Base-by-base conservation (phyloP, 129 eudicot genomes). In the Chrysanthemum lavandulifolium region DNA sequence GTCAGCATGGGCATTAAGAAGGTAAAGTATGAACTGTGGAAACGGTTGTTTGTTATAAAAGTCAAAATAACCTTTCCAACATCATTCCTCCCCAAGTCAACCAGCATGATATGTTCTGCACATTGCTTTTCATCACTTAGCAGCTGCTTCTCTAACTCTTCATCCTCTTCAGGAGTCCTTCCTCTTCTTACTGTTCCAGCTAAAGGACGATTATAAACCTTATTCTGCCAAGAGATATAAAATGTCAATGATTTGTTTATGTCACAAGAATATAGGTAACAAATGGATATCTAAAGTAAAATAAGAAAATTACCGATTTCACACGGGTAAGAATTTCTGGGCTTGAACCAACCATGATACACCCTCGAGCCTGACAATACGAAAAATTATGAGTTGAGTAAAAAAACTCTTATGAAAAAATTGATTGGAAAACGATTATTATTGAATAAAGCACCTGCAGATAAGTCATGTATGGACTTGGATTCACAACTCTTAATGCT, bases 401-500 rank as follows among this genome's bases (percentile, higher is more conserved):
- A 51, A 33, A 61, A 4, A 66, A 75, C 59, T 13, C 55, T 47
- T 57, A n/a, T 11, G 23, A 47, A 43, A 76, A 50, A 49, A 61
- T 61, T 19, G 33, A 69, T 13, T 9, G 49, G 16, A 52, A 62
- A 62, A 13, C 12, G 58, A 5, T n/a, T 62, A 50, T 47, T 52
- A 53, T 3, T 9, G 21, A 60, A 47, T 7, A 67, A 64, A 73
- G 40, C 56, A 93, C 98, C 82, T 93, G 98, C 76, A 93, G 66
- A 82, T 93, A 93, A 74, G 89, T 80, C 98, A 93, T 89, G 75
- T 85, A 86, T 69, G 98, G 98, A 79, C 96, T 93, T 67, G 98
- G 98, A 84, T 93, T 89, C 49, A 84, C 95, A 66, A 93, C 82
- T 85, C 98, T 87, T 80, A 93, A 76, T 61, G 97, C 92, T 84